Conservation (phyloP, 1,284 basidiomycete genomes). For the Termitomyces sp. region DNA sequence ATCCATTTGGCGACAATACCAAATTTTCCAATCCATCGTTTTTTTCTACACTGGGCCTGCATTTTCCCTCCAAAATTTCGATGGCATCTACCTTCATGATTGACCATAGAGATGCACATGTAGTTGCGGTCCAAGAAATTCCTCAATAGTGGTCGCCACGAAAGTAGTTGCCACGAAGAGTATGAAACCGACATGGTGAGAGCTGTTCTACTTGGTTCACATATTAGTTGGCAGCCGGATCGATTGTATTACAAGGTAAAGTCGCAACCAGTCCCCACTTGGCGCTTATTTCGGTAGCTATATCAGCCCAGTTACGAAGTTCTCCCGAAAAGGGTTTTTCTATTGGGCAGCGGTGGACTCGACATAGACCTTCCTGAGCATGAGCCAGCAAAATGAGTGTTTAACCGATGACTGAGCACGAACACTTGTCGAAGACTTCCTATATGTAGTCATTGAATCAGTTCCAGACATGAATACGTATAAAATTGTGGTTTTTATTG, state of each 20-base stretch:
- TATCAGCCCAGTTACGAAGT: background rate
- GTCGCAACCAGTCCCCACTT: background rate
- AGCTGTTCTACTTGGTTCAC: too few species aligned
- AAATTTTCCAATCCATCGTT: background rate
- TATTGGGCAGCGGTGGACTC: conserved; percentile 1
- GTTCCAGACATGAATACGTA: background rate
- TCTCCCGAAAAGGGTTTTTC: background rate
- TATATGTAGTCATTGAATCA: background rate
- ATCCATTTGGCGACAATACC: background rate
- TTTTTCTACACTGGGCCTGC: too few species aligned
- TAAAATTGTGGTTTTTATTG: background rate
- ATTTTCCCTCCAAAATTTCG: too few species aligned
- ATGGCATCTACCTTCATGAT: too few species aligned
- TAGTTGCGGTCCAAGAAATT: too few species aligned
- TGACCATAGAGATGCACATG: too few species aligned
- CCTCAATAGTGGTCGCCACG: too few species aligned
- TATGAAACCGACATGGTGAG: too few species aligned
- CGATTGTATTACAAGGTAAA: too few species aligned
- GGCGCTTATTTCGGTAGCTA: background rate
- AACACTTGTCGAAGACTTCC: background rate
- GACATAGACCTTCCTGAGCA: background rate
- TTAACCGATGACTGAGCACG: background rate
- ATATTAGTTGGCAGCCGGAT: too few species aligned
- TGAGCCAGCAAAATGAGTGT: background rate
- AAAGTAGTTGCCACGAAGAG: too few species aligned